A percentile compares a stretch with the other conserved stretches of the same genome.
Conservation (phyloP, 2,329 filamentous ascomycete genomes). For the Talaromyces rugulosus region DNA sequence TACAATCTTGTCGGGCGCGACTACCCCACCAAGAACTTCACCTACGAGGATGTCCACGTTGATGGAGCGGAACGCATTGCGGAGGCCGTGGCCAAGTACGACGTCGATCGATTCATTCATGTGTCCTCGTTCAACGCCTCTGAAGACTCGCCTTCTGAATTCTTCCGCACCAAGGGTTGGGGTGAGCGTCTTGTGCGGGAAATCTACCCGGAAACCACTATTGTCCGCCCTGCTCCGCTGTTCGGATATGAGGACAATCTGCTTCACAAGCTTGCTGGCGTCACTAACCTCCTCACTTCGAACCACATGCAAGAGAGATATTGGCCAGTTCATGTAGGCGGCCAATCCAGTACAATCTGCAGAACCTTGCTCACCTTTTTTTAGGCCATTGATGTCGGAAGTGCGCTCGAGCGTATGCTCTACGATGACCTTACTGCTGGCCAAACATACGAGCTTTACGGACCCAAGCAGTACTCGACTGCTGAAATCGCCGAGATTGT, state of each 20-base stretch:
- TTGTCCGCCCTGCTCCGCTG: conserved; percentile 87
- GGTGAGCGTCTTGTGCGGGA: conserved; percentile 79
- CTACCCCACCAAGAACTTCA: conserved; percentile 98
- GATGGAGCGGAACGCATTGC: conserved; percentile 89
- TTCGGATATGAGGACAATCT: conserved; percentile 95
- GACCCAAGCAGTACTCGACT: conserved; percentile 87
- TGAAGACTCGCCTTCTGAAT: conserved; percentile 75
- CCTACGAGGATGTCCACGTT: conserved; percentile 85
- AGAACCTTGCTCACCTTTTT: not conserved
- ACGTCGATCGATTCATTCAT: conserved; percentile 94
- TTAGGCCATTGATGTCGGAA: conserved; percentile 82
- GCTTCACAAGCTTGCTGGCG: conserved; percentile 75
- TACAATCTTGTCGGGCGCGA: conserved; percentile 93
- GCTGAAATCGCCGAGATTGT: conserved; percentile 82
- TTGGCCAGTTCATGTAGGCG: conserved; percentile 79
- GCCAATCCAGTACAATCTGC: not conserved
- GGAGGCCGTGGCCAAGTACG: conserved; percentile 94
- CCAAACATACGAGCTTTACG: conserved; percentile 91
- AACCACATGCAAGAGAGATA: conserved; percentile 93
- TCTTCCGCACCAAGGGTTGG: conserved; percentile 83
- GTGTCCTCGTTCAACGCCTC: conserved; percentile 92
- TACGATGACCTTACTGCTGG: conserved; percentile 86
- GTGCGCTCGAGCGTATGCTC: conserved; percentile 82
- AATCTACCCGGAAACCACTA: conserved; percentile 95
- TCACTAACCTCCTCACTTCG: conserved; percentile 77